These are phyloP conservation scores for Cyberlindnera galapagoensis DNA, from an alignment of 805 yeast species.

Conservation along the genomic window DNA sequence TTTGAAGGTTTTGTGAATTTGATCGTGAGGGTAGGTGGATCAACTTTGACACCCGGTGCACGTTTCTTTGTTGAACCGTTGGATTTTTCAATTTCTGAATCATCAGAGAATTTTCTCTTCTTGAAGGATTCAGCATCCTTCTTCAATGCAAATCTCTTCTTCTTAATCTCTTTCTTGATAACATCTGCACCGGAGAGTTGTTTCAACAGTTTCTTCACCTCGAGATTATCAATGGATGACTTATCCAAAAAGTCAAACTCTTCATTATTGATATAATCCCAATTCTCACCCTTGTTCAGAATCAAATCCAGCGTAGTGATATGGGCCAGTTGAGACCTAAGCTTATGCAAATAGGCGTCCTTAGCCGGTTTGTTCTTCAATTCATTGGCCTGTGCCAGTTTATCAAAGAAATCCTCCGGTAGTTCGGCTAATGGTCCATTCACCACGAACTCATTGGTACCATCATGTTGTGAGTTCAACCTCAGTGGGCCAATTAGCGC, in stretches of 20 bases:
- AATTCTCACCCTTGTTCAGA: slow-evolving; percentile 19
- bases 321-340: slow-evolving; percentile 22
- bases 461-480: no score
- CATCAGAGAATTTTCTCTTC: slow-evolving; percentile 8
- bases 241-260: slow-evolving; percentile 22
- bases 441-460: not conserved
- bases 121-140: slow-evolving; percentile 3
- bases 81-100: no score
- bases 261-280: slow-evolving; percentile 23
- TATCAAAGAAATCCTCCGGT: slow-evolving; percentile 10
- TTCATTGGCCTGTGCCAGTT: slow-evolving; percentile 19
- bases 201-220: slow-evolving; percentile 23
- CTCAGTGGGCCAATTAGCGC: no score
- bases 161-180: slow-evolving; percentile 17
- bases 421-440: slow-evolving; percentile 6
- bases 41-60: slow-evolving; percentile 2
- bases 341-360: slow-evolving; percentile 17
- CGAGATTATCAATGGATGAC: slow-evolving; percentile 21
- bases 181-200: slow-evolving; percentile 22
- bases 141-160: slow-evolving; percentile 5
- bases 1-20: slow-evolving; percentile 11
- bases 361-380: slow-evolving; percentile 17
- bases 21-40: slow-evolving; percentile 4
- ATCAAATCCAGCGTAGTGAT: slow-evolving; percentile 23
- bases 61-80: slow-evolving; percentile 9